A percentile compares a stretch with the other conserved stretches of the same genome.
phyloP scores from a whole-genome alignment of 768 basidiomycete species.

The Stropharia rugosoannulata region DNA sequence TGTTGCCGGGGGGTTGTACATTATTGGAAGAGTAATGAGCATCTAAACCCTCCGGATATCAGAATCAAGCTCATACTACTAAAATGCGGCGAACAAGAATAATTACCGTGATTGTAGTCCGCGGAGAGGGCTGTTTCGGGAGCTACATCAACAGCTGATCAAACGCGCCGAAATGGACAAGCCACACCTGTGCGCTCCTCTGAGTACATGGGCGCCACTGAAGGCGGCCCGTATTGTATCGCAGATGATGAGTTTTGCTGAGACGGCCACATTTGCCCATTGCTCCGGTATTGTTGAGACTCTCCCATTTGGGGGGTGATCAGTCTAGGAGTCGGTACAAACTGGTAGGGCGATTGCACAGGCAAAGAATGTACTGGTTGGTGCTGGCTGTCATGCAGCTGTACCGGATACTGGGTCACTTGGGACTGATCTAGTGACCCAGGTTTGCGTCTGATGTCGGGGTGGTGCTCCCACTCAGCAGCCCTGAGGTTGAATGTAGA shows the following conservation, averaged over 20 bases:
- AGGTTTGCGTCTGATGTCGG: conserved; percentile 32
- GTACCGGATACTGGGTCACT: background rate
- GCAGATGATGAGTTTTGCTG: conserved; percentile 27
- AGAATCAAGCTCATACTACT: too few relatives aligned
- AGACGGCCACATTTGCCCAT: conserved; percentile 27
- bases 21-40: conserved; percentile 14
- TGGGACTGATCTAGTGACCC: conserved; percentile 8
- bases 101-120: conserved; percentile 29
- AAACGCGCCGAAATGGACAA: conserved; percentile 3
- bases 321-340: conserved; percentile 21
- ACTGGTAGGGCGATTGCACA: conserved; percentile 9
- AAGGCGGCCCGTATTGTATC: conserved; percentile 42
- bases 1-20: conserved; percentile 23
- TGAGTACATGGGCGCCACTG: conserved; percentile 48
- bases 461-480: conserved; percentile 47
- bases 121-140: background rate
- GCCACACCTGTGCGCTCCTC: conserved; percentile 57
- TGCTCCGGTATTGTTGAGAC: conserved; percentile 24
- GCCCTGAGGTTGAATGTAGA: conserved; percentile 56
- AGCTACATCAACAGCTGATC: conserved; percentile 4
- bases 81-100: background rate
- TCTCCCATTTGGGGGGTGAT: conserved; percentile 31
- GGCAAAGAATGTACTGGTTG: conserved; percentile 6
- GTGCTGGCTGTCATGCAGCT: conserved; percentile 5
- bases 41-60: too few relatives aligned